Percentiles rank a stretch among this genome's conserved stretches.
Conservation (phyloP, 371 early-diverging fungal genomes). For the Apophysomyces variabilis region DNA sequence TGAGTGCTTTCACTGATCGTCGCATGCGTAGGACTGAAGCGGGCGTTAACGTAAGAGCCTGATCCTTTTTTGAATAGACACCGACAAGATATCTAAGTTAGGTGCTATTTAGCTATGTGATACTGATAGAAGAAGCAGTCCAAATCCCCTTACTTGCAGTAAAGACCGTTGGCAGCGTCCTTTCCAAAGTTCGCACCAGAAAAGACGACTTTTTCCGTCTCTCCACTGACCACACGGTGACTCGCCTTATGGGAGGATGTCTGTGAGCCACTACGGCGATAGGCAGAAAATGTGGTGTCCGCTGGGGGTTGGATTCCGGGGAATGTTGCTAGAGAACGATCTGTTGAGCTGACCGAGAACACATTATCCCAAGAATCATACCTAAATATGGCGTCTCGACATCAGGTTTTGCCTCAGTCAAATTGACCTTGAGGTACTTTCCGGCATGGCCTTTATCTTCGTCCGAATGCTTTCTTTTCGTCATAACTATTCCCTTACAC, state of each 20-base stretch:
- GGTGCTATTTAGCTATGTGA: too few relatives aligned
- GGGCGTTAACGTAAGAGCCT: slow-evolving; percentile 66
- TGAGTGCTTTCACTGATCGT: slow-evolving; percentile 72
- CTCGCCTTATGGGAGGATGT: slow-evolving; percentile 20
- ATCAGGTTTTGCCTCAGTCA: neutral
- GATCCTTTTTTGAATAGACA: slow-evolving; percentile 67
- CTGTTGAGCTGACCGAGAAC: neutral
- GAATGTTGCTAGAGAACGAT: neutral
- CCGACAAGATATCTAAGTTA: slow-evolving; percentile 75
- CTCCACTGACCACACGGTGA: slow-evolving; percentile 61
- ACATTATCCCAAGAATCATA: neutral
- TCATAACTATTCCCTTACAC: neutral
- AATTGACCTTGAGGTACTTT: neutral
- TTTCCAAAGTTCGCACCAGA: slow-evolving; percentile 72
- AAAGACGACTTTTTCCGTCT: slow-evolving; percentile 77
- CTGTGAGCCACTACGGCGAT: slow-evolving; percentile 24
- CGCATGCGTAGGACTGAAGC: slow-evolving; percentile 71
- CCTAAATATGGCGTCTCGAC: neutral
- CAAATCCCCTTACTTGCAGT: slow-evolving; percentile 54
- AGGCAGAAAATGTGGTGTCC: slow-evolving; percentile 36
- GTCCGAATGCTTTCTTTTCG: neutral
- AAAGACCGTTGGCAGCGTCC: slow-evolving; percentile 40
- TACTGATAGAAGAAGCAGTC: neutral
- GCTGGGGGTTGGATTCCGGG: neutral
- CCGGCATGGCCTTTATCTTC: neutral